Base-by-base conservation (phyloP, 2,329 filamentous ascomycete species). In the Ascochyta lentis region DNA sequence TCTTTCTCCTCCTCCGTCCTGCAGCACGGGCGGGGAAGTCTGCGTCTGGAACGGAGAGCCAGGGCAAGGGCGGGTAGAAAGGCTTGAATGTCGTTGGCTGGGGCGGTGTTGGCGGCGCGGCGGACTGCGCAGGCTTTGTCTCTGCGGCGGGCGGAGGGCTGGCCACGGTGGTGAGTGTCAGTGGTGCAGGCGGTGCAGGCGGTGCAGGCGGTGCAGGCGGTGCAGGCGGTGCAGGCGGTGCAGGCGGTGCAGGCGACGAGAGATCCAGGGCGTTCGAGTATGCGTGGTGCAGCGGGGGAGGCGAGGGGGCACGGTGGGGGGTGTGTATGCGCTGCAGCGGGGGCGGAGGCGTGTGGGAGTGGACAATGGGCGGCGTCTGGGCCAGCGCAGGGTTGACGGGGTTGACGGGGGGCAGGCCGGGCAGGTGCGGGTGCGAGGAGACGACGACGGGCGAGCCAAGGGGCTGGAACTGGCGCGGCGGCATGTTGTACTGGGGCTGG, bases 21-120 rank as follows among this genome's bases (percentile, higher is more conserved):
- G 79, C 77, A 44, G 78, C 77, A 66, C 80, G 78, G 15, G 80
- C 72, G 3, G 85, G 85, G 65, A 88, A 87, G 2, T 79, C 74
- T 29, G 74, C 74, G 19, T 83, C 81, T 15, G 82, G 79, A 26
- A 82, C 79, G 12, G 85, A 88, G 31, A 85, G 78, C 85, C 85
- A 88, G 10, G 86, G 86, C 19, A 88, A 74, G 12, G 78, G 76
- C 55, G 83, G 80, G 57, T 79, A 78, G 67, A 80, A 85, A 2
- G 81, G 80, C 67, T 77, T 78, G 47, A 65, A 65, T 7, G 64
- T 60, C 8, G 67, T 59, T 23, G 65, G 65, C 40, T 68, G 67
- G 15, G 67, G 59, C 15, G 60, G 57, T 10, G 57, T 44, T 9
- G 56, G 29, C 22, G 66, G 61, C 3, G 48, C 56, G 24, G 55